A percentile compares a stretch with the other conserved stretches of the same genome.
These are phyloP conservation scores for Petunia secreta DNA, from an alignment of 257 asterid species.

Conservation along the genomic window DNA sequence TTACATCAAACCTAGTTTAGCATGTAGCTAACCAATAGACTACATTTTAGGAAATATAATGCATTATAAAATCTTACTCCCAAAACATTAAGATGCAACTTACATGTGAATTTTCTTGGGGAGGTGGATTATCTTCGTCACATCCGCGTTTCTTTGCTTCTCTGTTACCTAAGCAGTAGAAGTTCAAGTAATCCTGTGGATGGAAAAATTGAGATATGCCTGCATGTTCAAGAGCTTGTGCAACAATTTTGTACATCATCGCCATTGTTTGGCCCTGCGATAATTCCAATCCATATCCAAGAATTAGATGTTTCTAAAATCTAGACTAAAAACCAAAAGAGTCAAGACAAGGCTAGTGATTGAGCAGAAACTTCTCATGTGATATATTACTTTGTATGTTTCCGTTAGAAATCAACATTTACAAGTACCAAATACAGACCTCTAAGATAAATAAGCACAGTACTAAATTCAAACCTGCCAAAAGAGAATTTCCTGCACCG, in stretches of 20 bases:
- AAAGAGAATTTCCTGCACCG: constrained; percentile 93
- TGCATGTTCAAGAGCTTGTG: constrained; percentile 43
- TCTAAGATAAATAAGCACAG: neutral
- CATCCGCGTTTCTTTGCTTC: constrained; percentile 32
- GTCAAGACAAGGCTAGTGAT: neutral
- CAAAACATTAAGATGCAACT: neutral
- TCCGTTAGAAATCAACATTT: neutral
- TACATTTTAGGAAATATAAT: neutral
- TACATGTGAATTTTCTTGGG: constrained; percentile 30
- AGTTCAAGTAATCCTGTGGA: constrained; percentile 56
- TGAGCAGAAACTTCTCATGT: neutral
- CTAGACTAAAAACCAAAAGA: neutral
- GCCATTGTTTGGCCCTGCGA: constrained; percentile 61
- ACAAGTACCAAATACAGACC: neutral
- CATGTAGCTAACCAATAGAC: neutral
- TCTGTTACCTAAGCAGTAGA: constrained; percentile 60
- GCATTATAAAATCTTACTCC: neutral
- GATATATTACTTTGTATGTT: constrained; percentile 1
- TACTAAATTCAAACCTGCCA: constrained; percentile 71
- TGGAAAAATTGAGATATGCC: constrained; percentile 37
- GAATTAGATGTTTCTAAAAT: constrained; percentile 19
- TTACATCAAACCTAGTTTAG: neutral
- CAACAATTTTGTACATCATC: constrained; percentile 57
- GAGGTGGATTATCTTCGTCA: constrained; percentile 9
- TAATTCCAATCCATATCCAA: constrained; percentile 25